phyloP scores from a whole-genome alignment of 2,329 filamentous ascomycete species.

The Davidsoniella australis region DNA sequence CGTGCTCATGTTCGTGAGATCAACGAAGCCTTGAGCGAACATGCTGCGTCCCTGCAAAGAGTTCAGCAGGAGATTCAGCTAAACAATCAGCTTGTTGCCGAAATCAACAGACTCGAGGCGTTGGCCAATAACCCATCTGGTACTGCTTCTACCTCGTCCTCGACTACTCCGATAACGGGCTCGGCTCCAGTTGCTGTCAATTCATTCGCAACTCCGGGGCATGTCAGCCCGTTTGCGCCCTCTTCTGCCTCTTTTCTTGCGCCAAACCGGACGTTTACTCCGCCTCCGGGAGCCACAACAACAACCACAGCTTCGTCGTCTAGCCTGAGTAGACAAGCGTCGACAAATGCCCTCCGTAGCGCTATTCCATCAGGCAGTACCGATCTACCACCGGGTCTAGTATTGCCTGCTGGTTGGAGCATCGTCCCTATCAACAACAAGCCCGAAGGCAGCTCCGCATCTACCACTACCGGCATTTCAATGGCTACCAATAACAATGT shows the following conservation, averaged over 20 bases:
- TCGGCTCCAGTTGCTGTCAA: background rate
- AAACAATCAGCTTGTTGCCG: conserved; percentile 49
- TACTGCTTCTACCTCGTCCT: conserved; percentile 36
- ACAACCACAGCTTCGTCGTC: conserved; percentile 3
- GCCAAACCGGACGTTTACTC: conserved; percentile 13
- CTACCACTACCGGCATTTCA: conserved; percentile 14
- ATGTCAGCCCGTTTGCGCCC: conserved; percentile 10
- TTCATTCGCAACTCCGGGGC: conserved; percentile 7
- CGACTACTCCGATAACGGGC: conserved; percentile 13
- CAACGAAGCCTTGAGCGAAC: conserved; percentile 12
- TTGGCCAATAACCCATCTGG: conserved; percentile 35
- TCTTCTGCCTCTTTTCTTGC: conserved; percentile 13
- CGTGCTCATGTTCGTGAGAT: conserved; percentile 16
- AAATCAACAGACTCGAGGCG: conserved; percentile 27
- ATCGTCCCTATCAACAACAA: conserved; percentile 37
- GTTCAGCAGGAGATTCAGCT: conserved; percentile 51
- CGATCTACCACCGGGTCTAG: conserved; percentile 46
- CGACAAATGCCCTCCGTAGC: conserved; percentile 13
- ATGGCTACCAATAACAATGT: background rate
- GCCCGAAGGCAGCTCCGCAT: conserved; percentile 27
- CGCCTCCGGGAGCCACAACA: background rate
- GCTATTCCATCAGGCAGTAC: conserved; percentile 42
- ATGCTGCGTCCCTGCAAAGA: conserved; percentile 24
- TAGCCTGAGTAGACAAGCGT: conserved; percentile 3
- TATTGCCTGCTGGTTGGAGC: conserved; percentile 47